Conservation (phyloP, 345 rosid species). For the Rubroshorea leprosula region DNA sequence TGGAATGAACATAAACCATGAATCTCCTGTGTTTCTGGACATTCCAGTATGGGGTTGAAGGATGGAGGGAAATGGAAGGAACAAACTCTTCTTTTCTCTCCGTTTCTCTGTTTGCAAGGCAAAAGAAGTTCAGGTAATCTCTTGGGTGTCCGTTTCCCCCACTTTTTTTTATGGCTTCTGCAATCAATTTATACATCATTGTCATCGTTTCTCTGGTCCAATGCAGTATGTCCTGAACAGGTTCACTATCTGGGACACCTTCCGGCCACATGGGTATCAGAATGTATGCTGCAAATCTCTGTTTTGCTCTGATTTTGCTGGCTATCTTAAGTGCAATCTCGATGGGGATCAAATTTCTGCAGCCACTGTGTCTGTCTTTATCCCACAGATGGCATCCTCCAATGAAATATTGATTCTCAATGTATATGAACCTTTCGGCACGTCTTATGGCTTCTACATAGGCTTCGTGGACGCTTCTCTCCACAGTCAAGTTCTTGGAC, state of each 20-base stretch:
- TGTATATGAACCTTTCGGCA: conserved; percentile 74
- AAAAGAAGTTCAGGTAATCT: conserved; percentile 80
- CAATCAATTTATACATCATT: conserved; percentile 74
- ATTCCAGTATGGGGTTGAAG: conserved; percentile 62
- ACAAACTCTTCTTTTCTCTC: conserved; percentile 44
- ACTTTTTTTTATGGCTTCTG: conserved; percentile 55
- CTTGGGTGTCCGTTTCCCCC: conserved; percentile 52
- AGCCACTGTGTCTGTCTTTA: conserved; percentile 52
- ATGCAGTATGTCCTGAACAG: conserved; percentile 83
- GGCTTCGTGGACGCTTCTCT: conserved; percentile 75
- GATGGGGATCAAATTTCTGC: conserved; percentile 72
- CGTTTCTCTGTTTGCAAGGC: conserved; percentile 84
- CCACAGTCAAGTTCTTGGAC: conserved; percentile 40
- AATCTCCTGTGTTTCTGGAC: conserved; percentile 76
- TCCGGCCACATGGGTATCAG: conserved; percentile 98
- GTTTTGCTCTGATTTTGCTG: conserved; percentile 46
- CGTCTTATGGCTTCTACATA: conserved; percentile 69
- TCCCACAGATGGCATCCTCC: conserved; percentile 82
- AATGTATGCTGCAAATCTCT: conserved; percentile 74
- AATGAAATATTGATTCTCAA: conserved; percentile 86
- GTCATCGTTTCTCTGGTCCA: conserved; percentile 82
- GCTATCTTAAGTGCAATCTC: conserved; percentile 75
- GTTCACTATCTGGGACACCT: conserved; percentile 71
- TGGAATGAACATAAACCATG: conserved; percentile 93
- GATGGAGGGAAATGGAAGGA: conserved; percentile 53